A percentile compares a stretch with the other conserved stretches of the same genome.
These are phyloP conservation scores for Podospora pseudopauciseta DNA, from an alignment of 495 filamentous ascomycete genomes.

Conservation along the genomic window DNA sequence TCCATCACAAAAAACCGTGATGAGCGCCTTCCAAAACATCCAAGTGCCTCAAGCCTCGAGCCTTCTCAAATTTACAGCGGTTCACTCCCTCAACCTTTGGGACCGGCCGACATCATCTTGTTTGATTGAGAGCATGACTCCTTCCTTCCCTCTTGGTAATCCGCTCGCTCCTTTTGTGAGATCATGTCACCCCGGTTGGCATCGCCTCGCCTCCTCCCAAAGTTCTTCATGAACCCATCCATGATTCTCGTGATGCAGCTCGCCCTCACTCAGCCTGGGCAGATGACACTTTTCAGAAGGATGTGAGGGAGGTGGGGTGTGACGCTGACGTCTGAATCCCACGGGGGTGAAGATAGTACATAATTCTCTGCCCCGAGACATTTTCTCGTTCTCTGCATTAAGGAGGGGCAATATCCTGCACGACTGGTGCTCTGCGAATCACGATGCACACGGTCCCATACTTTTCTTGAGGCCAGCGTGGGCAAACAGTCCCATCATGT, in stretches of 20 bases:
- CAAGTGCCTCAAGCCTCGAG: not conserved
- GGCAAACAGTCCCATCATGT: not conserved
- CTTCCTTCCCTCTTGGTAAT: not conserved
- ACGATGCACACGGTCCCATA: not conserved
- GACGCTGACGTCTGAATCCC: not conserved
- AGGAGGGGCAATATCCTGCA: not conserved
- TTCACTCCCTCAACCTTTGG: not conserved
- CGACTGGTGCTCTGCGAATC: not conserved
- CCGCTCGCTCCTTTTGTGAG: not conserved
- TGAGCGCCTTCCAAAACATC: not conserved
- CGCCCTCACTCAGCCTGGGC: not conserved
- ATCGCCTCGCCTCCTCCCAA: slow-evolving; percentile 2
- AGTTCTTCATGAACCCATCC: not conserved
- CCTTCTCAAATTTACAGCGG: not conserved
- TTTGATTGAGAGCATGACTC: not conserved
- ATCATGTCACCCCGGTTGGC: not conserved
- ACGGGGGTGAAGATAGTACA: not conserved
- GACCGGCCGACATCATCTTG: not conserved
- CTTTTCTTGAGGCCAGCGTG: not conserved
- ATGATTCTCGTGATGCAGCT: slow-evolving; percentile 5
- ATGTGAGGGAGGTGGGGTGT: slow-evolving; percentile 4
- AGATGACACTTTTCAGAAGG: slow-evolving; percentile 1
- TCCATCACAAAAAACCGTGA: not conserved
- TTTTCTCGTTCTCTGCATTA: not conserved
- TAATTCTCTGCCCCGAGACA: not conserved